Base-by-base conservation (phyloP, 495 filamentous ascomycete species). In the Penicillium parvum region DNA sequence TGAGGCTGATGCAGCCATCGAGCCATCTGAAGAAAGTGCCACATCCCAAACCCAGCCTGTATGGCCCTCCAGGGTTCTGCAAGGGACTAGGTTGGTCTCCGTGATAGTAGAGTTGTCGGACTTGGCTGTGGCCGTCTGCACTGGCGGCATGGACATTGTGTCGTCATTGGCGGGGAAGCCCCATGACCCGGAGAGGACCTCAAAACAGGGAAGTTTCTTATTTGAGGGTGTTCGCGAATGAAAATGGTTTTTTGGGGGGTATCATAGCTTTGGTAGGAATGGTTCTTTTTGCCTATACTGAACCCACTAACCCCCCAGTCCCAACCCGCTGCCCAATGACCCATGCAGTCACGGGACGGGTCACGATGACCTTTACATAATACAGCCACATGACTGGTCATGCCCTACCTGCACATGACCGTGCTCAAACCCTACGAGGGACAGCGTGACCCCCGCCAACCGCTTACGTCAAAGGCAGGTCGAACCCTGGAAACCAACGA, bases 1-100 rank as follows among this genome's bases (percentile, higher is more conserved):
- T 15, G 59, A 59, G 12, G 39, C 54, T n/a, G 57, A 66, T 5
- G 61, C 65, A 4, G 68, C 14, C 34, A 43, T 41, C 34, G 53
- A 26, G 36, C 56, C 43, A 47, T 64, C 42, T 17, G 46, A 43
- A 37, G 56, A 57, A 57, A 64, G 64, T 14, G 41, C 53, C 16
- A 69, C 47, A 12, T 50, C 23, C 8, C 25, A 32, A 29, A 61
- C 57, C 14, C 4, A 37, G 35, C 25, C 53, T 16, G 32, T 46
- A 45, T 51, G 61, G 49, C 53, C 42, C 44, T 58, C 40, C 27
- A 63, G 50, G 8, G 49, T 55, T 15, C 33, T 32, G 25, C 38
- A 27, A 10, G 38, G 38, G 26, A 41, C 38, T 32, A 41, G 28
- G 26, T 41, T 41, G 38, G 32, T 27, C 29, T 41, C 38, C 32